Base-by-base conservation (phyloP, 2,329 filamentous ascomycete genomes). In the Trichoderma sp. region DNA sequence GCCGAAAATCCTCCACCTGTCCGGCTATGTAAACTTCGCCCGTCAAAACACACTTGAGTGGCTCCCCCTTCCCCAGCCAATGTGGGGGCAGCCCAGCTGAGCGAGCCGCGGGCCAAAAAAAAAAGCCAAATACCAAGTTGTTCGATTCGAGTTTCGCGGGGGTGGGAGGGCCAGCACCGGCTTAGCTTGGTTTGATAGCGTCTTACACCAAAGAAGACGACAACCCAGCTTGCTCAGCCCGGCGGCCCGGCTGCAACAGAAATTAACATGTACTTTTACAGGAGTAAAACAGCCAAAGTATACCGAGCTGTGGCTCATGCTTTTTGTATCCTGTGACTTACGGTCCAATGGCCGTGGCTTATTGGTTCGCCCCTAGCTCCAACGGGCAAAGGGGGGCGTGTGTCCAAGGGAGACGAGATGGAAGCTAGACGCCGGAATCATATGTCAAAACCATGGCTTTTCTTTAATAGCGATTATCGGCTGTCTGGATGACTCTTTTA, bases 1-100 rank as follows among this genome's bases (percentile, higher is more conserved):
- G 66, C 66, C 66, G 65, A 73, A 65, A 64, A 61, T 73, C 72
- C 62, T 70, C 70, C 70, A 71, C 70, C 62, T 30, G 70, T 71
- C 70, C 70, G 70, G 70, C 70, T 66, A 70, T 57, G 21, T 43
- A 43, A 11, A 51, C 21, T 11, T 53, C 11, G n/a, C n/a, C 47
- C 47, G 11, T 53, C 47, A 24, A 53, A 21, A 53, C 9, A 9
- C 47, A 43, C 15, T 43, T 18, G n/a, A 34, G 11, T 26, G 26
- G 47, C 57, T 26, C 36, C 66, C 39, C 66, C 14, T 57, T 30
- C 61, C 53, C 62, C 47, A 69, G 56, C 66, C 57, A 60, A 51
- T 69, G 66, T 69, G 66, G 66, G 34, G 53, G 3, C 24, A n/a
- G 36, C 62, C 43, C 28, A 66, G 34, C 57, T 60, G 21, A 47